A percentile compares a stretch with the other conserved stretches of the same genome.
These are phyloP conservation scores for Stephania cephalantha DNA, from an alignment of 164 flowering plant species.

Conservation along the genomic window DNA sequence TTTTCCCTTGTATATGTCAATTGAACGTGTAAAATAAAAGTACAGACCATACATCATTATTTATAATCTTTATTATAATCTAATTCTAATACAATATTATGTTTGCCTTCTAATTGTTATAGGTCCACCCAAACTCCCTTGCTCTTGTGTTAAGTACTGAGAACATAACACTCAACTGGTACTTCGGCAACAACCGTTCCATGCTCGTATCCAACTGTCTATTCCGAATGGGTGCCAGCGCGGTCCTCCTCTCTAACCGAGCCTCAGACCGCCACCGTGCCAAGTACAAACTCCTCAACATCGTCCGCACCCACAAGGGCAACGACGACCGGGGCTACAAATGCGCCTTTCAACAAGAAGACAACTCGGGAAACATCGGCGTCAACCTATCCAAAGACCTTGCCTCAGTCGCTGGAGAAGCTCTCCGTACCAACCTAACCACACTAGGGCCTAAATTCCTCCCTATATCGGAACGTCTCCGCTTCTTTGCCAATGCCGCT, in stretches of 20 bases:
- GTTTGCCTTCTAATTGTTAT: too few relatives aligned
- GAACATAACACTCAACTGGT: constrained; percentile 13
- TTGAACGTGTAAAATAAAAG: too few relatives aligned
- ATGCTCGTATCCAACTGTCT: constrained; percentile 13
- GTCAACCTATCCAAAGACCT: constrained; percentile 7
- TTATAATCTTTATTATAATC: too few relatives aligned
- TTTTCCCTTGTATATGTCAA: too few relatives aligned
- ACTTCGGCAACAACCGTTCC: constrained; percentile 13
- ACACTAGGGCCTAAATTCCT: constrained; percentile 12
- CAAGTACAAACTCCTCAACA: constrained; percentile 6
- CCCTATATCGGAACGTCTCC: constrained; percentile 9
- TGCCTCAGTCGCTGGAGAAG: constrained; percentile 2
- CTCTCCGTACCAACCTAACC: constrained; percentile 9
- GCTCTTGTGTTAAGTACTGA: constrained; percentile 12
- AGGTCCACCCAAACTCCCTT: constrained; percentile 7
- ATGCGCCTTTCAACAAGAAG: constrained; percentile 11
- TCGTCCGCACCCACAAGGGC: constrained; percentile 13
- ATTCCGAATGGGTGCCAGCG: constrained; percentile 10
- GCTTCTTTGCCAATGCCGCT: neutral
- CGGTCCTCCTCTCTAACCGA: constrained; percentile 9
- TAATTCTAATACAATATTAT: too few relatives aligned
- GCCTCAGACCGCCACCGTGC: neutral
- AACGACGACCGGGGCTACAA: constrained; percentile 9
- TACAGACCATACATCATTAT: too few relatives aligned
- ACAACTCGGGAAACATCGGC: neutral